Base-by-base conservation (phyloP, 768 basidiomycete genomes). In the Mycena latifolia region DNA sequence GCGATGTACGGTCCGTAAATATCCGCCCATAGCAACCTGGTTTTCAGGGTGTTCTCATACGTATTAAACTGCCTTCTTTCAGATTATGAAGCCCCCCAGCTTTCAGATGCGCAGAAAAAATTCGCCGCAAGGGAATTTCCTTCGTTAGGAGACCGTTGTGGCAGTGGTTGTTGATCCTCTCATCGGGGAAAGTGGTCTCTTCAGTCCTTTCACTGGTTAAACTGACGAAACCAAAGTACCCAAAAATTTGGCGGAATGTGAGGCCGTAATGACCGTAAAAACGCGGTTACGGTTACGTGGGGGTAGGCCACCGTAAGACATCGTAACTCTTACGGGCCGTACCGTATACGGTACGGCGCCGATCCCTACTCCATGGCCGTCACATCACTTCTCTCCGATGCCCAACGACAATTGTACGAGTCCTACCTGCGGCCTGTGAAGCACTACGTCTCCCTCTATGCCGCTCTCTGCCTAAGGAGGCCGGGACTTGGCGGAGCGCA, bases 161-260 rank as follows among this genome's bases (percentile, higher is more conserved):
- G 47, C 47, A 48, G 47, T 48, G 14, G 47, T 48, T 48, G 47
- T 28, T 48, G 47, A 28, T 48, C 47, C 47, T 27, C 47, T 48
- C 47, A 48, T 48, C 25, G 25, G 25, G 25, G 24, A 27, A 27
- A 8, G 31, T 33, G 31, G 31, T 48, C 17, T 15, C 10, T 48
- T 48, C n/a, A 24, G 27, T 5, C 25, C 27, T 12, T 24, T 48
- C 47, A 28, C 47, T 48, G 47, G 47, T 48, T 11, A 24, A 25
- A 48, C 47, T 25, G 24, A 28, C 47, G 25, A 14, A 25, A 14
- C 45, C 47, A 48, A 27, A 25, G 25, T 48, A 48, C 47, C 24
- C 47, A 28, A 48, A 27, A 14, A 12, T 27, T 48, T 48, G 24
- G 47, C 25, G 47, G 47, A 48, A 48, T 48, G 47, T 48, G 27